Evolutionary conservation across 179 eudicot genomes (phyloP), one percentile per base, ranked within the genome.

Genomic region (Beta macrorhiza): DNA sequence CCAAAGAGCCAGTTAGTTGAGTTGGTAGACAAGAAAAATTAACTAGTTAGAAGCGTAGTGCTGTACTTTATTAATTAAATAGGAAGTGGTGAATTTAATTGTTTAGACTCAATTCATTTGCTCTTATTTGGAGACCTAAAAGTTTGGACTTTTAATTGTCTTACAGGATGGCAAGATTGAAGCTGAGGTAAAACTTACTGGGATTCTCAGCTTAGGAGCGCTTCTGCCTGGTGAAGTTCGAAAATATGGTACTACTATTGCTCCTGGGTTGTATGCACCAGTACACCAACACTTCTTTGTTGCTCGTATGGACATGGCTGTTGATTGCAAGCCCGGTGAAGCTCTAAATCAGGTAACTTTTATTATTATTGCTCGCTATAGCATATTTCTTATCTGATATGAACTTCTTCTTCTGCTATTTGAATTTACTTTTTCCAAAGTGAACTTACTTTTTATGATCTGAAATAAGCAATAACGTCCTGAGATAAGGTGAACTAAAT

Each of bases 291-390:
- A 96, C 84, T 96, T 96, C 71, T 96, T 96, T 75, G 98, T 96
- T 85, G 92, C 99, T 87, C 98, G 98, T 58, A 94, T 96, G 99
- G 96, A 96, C 84, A 96, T 96, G 99, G 87, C 97, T 75, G 98
- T 96, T 69, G 99, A 96, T 87, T 94, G 90, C 80, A 96, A 87
- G 81, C 96, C 99, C 57, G 99, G 99, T 20, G 99, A 96, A 89
- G 91, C 92, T 80, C 77, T 90, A 74, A 96, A 96, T 91, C 99
- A 96, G 98, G 99, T 94, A 85, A 47, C 56, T n/a, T 72, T 3
- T 16, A 55, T 71, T 74, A 73, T 69, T 32, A 42, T 47, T 4
- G 15, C n/a, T 37, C 4, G 42, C 42, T 17, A 29, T 7, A 32
- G 20, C 42, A 55, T 56, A 68, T 56, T 72, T 20, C 37, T 58